phyloP scores from a whole-genome alignment of 2,329 filamentous ascomycete species.

The Lachnellula willkommii region DNA sequence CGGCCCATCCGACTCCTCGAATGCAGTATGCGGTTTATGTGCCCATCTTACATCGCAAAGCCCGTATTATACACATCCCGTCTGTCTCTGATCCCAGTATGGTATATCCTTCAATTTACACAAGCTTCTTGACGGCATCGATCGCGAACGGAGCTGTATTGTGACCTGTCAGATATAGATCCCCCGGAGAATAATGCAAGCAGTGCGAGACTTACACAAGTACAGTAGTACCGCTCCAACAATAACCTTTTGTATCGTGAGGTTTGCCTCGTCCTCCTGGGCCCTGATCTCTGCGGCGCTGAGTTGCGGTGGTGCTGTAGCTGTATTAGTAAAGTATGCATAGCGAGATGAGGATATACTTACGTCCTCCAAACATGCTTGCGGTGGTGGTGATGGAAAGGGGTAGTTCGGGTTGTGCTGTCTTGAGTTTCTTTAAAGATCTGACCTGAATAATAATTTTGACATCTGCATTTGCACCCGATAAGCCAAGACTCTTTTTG shows the following conservation, averaged over 20 bases:
- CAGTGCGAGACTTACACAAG: conserved; percentile 55
- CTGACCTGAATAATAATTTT: too few relatives aligned
- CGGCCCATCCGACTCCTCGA: neutral
- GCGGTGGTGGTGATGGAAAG: conserved; percentile 6
- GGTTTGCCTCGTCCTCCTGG: conserved; percentile 62
- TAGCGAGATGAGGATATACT: conserved; percentile 26
- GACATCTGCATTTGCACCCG: too few relatives aligned
- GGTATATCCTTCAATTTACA: conserved; percentile 30
- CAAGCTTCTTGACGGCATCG: conserved; percentile 47
- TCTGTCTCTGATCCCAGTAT: neutral
- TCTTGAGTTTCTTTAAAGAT: conserved; percentile 2
- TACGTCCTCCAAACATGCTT: conserved; percentile 61
- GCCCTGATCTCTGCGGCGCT: conserved; percentile 64
- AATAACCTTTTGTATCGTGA: conserved; percentile 62
- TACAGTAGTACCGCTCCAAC: conserved; percentile 65
- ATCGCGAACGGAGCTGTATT: conserved; percentile 48
- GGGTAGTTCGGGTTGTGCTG: neutral
- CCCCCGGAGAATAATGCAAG: neutral
- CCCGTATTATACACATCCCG: neutral
- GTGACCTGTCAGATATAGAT: conserved; percentile 3
- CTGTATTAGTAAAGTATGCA: conserved; percentile 7
- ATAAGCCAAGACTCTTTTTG: too few relatives aligned
- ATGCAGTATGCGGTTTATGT: neutral
- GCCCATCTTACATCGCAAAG: neutral
- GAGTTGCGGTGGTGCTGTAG: conserved; percentile 57